Evolutionary conservation across 805 yeast species (phyloP), one percentile per base, ranked within the genome.

Genomic region (Starmerella roubikii): DNA sequence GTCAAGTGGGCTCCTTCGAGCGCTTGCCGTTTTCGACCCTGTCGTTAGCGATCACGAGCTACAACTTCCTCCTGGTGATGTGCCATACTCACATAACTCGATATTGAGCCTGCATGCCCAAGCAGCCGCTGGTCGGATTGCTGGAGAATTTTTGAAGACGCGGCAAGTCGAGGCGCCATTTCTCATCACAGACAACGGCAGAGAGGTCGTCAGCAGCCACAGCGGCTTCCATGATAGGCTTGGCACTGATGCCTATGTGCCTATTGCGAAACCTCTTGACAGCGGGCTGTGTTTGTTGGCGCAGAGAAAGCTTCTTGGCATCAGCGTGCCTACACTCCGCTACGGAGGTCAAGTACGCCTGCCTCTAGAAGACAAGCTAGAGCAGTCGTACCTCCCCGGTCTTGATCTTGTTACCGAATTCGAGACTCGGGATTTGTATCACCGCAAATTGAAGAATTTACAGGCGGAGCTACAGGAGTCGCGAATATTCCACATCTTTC

Each of bases 401-500:
- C 35, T 39, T 13, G 38, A 34, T 25, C 36, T 47, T 2, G 21
- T 16, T 5, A 17, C 27, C 4, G 30, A n/a, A 11, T 16, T 45
- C 3, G 46, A 42, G 30, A 11, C 23, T 15, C 43, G 47, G 4
- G 37, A 37, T 17, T 16, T 22, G 27, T 34, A 34, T 25, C 32
- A 26, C 25, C 15, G 38, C 19, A 34, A 37, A 10, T 35, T 47
- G 26, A 18, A 18, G 3, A 18, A 19, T 8, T 29, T 47, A 22
- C 41, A 41, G 37, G 17, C 32, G 15, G 41, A 41, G 31, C 40
- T 46, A 7, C 44, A 35, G 20, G 28, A 17, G 12, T 32, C 39
- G 4, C 29, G 28, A 15, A 37, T 30, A 17, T 49, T 49, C 35
- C 42, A 41, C 39, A 50, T 64, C 18, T 57, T 62, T 46, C 58